Conservation (phyloP, 768 basidiomycete genomes). For the Termitomyces heimii region DNA sequence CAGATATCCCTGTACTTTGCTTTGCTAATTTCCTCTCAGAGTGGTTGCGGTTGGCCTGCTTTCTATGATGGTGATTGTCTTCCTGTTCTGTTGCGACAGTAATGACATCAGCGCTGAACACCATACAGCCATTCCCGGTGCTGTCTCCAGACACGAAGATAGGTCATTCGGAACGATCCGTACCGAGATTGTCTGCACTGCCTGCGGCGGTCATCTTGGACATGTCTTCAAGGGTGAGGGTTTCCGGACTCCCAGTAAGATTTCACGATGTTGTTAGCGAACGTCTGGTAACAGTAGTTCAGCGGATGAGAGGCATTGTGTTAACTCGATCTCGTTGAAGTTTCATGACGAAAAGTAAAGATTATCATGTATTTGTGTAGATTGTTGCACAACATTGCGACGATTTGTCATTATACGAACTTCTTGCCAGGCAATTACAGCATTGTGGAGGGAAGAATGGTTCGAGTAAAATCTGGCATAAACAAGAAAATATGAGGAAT, state of each 20-base stretch:
- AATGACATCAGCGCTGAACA: slow-evolving; percentile 1
- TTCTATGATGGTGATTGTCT: slow-evolving; percentile 76
- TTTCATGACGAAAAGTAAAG: slow-evolving; percentile 32
- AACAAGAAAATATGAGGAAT: slow-evolving; percentile 4
- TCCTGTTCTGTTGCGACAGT: neutral
- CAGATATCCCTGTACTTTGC: neutral
- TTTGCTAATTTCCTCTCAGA: slow-evolving; percentile 26
- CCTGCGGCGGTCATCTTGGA: slow-evolving; percentile 90
- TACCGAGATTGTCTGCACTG: slow-evolving; percentile 84
- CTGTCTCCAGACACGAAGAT: slow-evolving; percentile 78
- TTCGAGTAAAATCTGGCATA: slow-evolving; percentile 9
- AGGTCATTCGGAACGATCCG: slow-evolving; percentile 57
- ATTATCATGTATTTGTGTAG: neutral
- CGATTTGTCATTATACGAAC: neutral
- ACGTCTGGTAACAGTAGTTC: neutral
- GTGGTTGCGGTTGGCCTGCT: slow-evolving; percentile 96
- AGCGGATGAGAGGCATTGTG: slow-evolving; percentile 86
- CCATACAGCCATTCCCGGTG: slow-evolving; percentile 78
- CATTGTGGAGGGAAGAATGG: neutral
- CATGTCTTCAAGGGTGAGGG: slow-evolving; percentile 96
- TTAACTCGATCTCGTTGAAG: slow-evolving; percentile 83
- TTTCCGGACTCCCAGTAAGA: slow-evolving; percentile 70
- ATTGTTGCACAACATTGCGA: neutral
- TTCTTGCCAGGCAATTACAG: slow-evolving; percentile 9
- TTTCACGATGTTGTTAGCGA: neutral